Evolutionary conservation across 768 basidiomycete genomes (phyloP), one percentile per base, ranked within the genome.

Genomic region (Tricholoma matsutake): DNA sequence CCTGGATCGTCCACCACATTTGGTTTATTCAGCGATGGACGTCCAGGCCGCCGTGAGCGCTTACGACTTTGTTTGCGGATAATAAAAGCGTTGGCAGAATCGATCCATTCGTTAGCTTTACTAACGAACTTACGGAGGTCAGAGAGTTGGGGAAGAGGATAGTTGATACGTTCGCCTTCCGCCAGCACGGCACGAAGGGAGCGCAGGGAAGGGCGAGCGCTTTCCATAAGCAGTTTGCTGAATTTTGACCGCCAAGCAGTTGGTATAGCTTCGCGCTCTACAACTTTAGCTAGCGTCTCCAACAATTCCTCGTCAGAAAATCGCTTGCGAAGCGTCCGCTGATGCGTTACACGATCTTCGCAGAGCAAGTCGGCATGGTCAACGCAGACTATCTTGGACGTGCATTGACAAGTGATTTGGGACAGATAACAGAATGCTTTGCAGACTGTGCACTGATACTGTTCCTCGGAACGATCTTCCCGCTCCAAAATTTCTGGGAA

Each of bases 401-500:
- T 88, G 80, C 94, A 95, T 32, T 78, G 76, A 71, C 94, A 95
- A 60, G 85, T 87, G 70, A 98, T 80, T 69, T 97, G 96, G 1
- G 97, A 95, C 43, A 99, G 85, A 73, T 97, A 98, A 75, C 91
- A 95, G 75, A 96, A 98, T 4, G 81, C 84, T 71, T 97, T 96
- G 89, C 97, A 98, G 64, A 90, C 76, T 54, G 81, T 77, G 81
- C 97, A 99, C 73, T 98, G 97, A 73, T 96, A 96, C 71, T 97
- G 94, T 57, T 98, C 96, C 71, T 98, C 97, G 0, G 88, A 81
- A 11, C 86, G 85, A 72, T 98, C 96, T 66, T 86, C 82, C 64
- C 88, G 85, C 65, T 92, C 88, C 28, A 93, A 76, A 35, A 81
- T 76, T 71, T 97, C 94, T 22, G 76, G 72, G 47, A 93, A 73